Percentiles rank a stretch among this genome's conserved stretches.
Evolutionary conservation across 306 rosid species (phyloP).

Genomic region (Canavalia ensiformis): DNA sequence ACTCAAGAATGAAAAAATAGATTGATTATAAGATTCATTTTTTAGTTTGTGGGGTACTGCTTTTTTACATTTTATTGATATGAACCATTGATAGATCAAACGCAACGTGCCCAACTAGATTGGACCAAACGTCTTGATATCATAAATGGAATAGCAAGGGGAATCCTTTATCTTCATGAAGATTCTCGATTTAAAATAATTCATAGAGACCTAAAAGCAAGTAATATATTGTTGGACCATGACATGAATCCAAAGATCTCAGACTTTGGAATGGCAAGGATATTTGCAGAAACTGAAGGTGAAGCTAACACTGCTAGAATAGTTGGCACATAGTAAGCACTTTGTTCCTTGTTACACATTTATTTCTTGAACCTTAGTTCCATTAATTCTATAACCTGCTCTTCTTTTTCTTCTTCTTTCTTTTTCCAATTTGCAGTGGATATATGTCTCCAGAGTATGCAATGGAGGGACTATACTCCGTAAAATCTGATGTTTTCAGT

Average conservation of each 20-base stretch:
- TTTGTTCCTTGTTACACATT: neutral
- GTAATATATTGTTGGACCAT: conserved; percentile 55
- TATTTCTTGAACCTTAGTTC: neutral
- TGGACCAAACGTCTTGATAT: conserved; percentile 57
- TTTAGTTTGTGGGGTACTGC: neutral
- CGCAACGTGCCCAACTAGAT: conserved; percentile 43
- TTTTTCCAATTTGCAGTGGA: conserved; percentile 42
- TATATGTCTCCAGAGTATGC: conserved; percentile 65
- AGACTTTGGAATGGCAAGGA: conserved; percentile 65
- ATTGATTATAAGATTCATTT: conserved; percentile 8
- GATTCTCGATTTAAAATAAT: conserved; percentile 59
- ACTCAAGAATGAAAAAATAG: neutral
- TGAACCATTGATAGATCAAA: conserved; percentile 47
- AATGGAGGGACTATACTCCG: conserved; percentile 60
- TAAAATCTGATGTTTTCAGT: conserved; percentile 55
- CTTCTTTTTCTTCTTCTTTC: neutral
- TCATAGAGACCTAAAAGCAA: conserved; percentile 62
- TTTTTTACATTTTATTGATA: neutral
- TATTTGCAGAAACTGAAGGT: conserved; percentile 57
- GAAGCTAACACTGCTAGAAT: conserved; percentile 60
- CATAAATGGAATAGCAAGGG: conserved; percentile 57
- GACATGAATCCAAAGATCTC: conserved; percentile 65
- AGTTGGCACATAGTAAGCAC: conserved; percentile 59
- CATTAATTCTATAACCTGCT: neutral
- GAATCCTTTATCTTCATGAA: conserved; percentile 62